These are phyloP conservation scores for Calonectria montana DNA, from an alignment of 2,329 filamentous ascomycete species.

Conservation along the genomic window DNA sequence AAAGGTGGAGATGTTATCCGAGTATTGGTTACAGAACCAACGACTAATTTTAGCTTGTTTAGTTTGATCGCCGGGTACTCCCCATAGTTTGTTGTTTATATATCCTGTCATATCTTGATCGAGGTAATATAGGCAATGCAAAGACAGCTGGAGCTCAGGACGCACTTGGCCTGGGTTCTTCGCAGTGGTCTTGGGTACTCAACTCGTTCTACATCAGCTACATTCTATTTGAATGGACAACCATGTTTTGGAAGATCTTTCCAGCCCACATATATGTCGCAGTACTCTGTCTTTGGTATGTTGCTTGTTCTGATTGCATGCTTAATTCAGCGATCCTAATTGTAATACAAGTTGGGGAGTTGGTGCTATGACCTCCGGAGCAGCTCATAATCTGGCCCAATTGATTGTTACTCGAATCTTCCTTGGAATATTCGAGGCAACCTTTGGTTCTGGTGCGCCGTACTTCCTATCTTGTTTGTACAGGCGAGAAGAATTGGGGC, in stretches of 20 bases:
- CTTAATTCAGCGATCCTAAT: background rate
- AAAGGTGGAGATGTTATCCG: background rate
- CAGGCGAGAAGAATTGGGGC: constrained; percentile 26
- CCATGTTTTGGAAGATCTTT: constrained; percentile 34
- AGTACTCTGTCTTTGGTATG: constrained; percentile 26
- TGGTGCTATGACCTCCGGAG: constrained; percentile 32
- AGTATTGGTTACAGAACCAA: background rate
- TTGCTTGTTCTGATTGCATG: too few species aligned
- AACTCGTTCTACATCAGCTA: constrained; percentile 37
- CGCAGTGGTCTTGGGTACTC: constrained; percentile 35
- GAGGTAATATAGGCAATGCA: constrained; percentile 37
- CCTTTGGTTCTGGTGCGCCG: constrained; percentile 31
- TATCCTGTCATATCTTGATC: constrained; percentile 33
- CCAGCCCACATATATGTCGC: constrained; percentile 31
- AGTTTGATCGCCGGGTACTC: constrained; percentile 33
- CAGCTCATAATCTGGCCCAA: constrained; percentile 13
- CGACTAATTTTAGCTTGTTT: background rate
- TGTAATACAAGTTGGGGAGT: constrained; percentile 26
- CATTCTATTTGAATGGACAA: constrained; percentile 35
- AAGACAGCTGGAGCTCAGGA: constrained; percentile 33
- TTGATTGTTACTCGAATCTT: constrained; percentile 21
- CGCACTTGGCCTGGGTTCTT: constrained; percentile 10
- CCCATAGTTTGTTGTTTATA: constrained; percentile 36
- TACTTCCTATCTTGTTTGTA: constrained; percentile 33
- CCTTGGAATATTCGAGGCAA: constrained; percentile 31